A percentile compares a stretch with the other conserved stretches of the same genome.
Conservation (phyloP, 73 alveolate species). For the Paramecium caudatum region DNA sequence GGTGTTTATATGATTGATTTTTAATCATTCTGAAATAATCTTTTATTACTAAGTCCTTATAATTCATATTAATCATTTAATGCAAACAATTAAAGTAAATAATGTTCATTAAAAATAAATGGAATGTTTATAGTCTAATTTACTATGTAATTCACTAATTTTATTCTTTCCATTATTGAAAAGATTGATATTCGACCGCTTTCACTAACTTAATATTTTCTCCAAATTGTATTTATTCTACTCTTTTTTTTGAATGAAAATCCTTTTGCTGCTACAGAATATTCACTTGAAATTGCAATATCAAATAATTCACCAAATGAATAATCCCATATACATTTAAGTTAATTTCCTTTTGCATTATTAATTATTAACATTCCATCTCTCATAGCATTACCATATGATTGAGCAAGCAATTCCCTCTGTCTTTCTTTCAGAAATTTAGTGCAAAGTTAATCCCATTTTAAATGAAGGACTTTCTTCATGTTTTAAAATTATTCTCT, state of each 20-base stretch:
- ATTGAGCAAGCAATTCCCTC: constrained; percentile 23
- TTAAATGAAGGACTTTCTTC: background rate
- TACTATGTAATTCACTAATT: constrained; percentile 47
- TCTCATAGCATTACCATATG: constrained; percentile 46
- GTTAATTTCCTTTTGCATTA: background rate
- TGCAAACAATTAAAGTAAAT: constrained; percentile 27
- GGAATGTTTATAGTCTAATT: constrained; percentile 57
- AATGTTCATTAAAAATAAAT: constrained; percentile 30
- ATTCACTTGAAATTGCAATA: constrained; percentile 52
- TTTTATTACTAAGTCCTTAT: constrained; percentile 38
- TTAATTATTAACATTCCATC: constrained; percentile 18
- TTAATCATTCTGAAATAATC: background rate
- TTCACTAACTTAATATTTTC: constrained; percentile 55
- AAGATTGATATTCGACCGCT: constrained; percentile 62
- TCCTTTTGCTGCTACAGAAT: background rate
- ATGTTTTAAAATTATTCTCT: background rate
- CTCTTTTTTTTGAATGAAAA: constrained; percentile 28
- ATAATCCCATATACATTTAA: constrained; percentile 41
- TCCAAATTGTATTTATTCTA: constrained; percentile 37
- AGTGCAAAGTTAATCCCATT: background rate
- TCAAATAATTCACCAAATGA: constrained; percentile 23
- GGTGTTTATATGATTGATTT: background rate
- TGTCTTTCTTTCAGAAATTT: constrained; percentile 27
- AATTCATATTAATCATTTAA: constrained; percentile 73
- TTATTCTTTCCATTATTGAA: constrained; percentile 71